A percentile compares a stretch with the other conserved stretches of the same genome.
phyloP scores from a whole-genome alignment of 305 asterid genomes.

The Solanum hybrid region DNA sequence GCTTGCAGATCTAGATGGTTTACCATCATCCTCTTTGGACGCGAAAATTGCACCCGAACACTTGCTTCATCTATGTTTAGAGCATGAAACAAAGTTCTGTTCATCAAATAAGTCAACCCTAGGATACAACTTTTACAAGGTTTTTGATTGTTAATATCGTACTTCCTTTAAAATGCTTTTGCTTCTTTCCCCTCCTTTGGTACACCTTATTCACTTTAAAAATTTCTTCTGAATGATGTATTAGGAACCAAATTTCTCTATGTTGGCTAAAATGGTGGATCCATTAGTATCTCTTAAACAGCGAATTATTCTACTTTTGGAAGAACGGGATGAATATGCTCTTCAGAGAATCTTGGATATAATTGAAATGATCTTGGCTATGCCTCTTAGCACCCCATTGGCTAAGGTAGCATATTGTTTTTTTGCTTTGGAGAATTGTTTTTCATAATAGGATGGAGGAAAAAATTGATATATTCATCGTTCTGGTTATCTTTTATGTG shows the following conservation, averaged over 20 bases:
- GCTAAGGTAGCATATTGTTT: slow-evolving; percentile 48
- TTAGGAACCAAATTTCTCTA: slow-evolving; percentile 59
- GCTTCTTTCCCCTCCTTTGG: background rate
- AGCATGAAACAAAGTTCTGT: slow-evolving; percentile 51
- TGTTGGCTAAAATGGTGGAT: slow-evolving; percentile 76
- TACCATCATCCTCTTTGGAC: slow-evolving; percentile 50
- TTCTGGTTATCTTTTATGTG: background rate
- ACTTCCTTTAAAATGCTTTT: background rate
- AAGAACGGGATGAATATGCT: slow-evolving; percentile 63
- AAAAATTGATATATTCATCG: background rate
- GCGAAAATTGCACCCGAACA: slow-evolving; percentile 82
- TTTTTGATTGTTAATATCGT: slow-evolving; percentile 3
- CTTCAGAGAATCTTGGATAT: slow-evolving; percentile 64
- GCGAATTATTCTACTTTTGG: slow-evolving; percentile 35
- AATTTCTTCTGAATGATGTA: background rate
- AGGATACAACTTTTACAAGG: slow-evolving; percentile 82
- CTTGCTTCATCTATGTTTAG: slow-evolving; percentile 72
- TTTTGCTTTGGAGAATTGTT: background rate
- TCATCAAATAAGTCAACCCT: slow-evolving; percentile 29
- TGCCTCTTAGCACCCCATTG: slow-evolving; percentile 77
- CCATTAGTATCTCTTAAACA: slow-evolving; percentile 53
- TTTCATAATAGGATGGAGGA: slow-evolving; percentile 2
- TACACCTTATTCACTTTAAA: background rate
- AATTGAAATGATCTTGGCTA: slow-evolving; percentile 70
- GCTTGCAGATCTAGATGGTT: slow-evolving; percentile 51